phyloP scores from a whole-genome alignment of 176 grass and related monocot genomes.

The Paspalum notatum region DNA sequence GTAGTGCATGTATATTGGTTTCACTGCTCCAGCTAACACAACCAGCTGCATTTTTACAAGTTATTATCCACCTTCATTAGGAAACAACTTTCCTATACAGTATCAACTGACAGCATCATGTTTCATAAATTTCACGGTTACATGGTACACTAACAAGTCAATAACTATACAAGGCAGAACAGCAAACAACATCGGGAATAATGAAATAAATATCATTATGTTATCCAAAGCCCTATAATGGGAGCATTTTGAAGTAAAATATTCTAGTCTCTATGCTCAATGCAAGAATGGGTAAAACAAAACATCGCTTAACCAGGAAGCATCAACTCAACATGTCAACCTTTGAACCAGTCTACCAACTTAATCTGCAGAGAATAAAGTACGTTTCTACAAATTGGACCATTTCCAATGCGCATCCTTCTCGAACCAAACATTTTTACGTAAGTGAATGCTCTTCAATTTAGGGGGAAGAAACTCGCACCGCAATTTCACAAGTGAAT shows the following conservation, averaged over 20 bases:
- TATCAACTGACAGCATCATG: neutral
- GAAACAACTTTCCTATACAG: neutral
- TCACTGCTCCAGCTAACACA: slow-evolving; percentile 6
- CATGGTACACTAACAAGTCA: neutral
- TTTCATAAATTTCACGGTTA: neutral
- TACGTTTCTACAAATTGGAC: slow-evolving; percentile 15
- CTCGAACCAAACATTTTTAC: neutral
- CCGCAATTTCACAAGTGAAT: slow-evolving; percentile 1
- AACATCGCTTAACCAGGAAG: slow-evolving; percentile 16
- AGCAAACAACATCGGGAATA: neutral
- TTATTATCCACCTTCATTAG: neutral
- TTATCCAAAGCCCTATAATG: neutral
- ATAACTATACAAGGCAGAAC: neutral
- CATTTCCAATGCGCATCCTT: slow-evolving; percentile 7
- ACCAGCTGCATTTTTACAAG: neutral
- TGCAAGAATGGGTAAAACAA: slow-evolving; percentile 10
- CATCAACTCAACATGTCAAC: slow-evolving; percentile 16
- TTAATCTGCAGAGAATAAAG: slow-evolving; percentile 31
- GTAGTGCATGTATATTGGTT: neutral
- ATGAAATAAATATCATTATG: neutral
- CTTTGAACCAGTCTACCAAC: slow-evolving; percentile 5
- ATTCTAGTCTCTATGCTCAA: neutral
- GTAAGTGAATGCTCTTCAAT: neutral
- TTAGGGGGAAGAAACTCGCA: neutral
- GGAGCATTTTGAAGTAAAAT: neutral